Base-by-base conservation (phyloP, 2,329 filamentous ascomycete species). In the Venturia oleaginea region DNA sequence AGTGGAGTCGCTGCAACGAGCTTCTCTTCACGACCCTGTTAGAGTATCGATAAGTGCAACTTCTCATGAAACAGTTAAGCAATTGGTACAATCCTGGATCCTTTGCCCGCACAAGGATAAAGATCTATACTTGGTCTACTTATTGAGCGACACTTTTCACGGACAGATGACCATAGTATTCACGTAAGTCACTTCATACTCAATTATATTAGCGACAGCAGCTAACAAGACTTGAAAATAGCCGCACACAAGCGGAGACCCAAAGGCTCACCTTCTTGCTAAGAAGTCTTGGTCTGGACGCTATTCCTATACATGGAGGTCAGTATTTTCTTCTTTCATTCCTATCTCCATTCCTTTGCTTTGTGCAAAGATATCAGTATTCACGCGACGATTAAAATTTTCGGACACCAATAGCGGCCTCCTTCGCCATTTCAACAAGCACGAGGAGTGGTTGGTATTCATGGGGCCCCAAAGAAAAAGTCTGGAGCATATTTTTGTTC, bases 151-250 rank as follows among this genome's bases (percentile, higher is more conserved):
- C 70, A 90, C 91, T 70, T 84, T 86, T 17, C 32, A 64, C 17
- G 94, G 93, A n/a, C 86, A 95, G 72, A 89, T 88, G 0, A 87
- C 85, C 66, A 96, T 99, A 71, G 84, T 97, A 68, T 99, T 99
- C 78, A 92, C 90, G 13, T 37, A 37, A 7, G 34, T 37, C 34
- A 37, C 34, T 10, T 37, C 34, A 37, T 7, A 37, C 8, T 37
- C 13, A 37, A 37, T 13, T 37, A 3, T 1, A 37, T 37, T 37
- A 13, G 34, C 34, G 5, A 37, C 34, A 37, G 13, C 8, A 86
- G 93, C 61, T 83, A 87, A 0, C 84, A 97, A 3, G 92, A 92
- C 37, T 94, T 96, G 72, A 87, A n/a, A n/a, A n/a, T 88, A 51
- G 93, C 92, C 19, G 51, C 3, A 99, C 94, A 0, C 90, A 97